Base-by-base conservation (phyloP, 2,329 filamentous ascomycete species). In the Colletotrichum musae region DNA sequence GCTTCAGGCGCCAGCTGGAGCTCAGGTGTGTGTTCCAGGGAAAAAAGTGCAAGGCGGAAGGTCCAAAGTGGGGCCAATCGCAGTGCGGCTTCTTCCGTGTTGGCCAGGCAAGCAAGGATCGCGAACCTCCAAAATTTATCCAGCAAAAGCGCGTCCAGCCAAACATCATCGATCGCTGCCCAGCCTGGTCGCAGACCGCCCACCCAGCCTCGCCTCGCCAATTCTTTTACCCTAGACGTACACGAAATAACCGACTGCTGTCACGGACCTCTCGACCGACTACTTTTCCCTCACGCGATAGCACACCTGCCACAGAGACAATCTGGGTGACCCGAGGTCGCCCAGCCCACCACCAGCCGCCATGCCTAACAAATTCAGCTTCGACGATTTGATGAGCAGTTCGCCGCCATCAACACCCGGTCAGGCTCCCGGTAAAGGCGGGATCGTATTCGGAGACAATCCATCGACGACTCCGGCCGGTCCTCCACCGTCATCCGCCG, bases 391-490 rank as follows among this genome's bases (percentile, higher is more conserved):
- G 50, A 84, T 80, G 74, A 73, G 76, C 50, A 83, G 78, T 71
- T 82, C 82, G 36, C 80, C 80, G 61, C 86, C 86, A 1, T 83
- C 85, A 21, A 89, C 87, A 2, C 87, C 87, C 3, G 81, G 77
- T 45, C 62, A 70, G 16, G 56, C 51, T 6, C 26, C 56, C 3
- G 48, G 51, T 4, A 70, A 70, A 43, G 24, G 39, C 6, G 74
- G 79, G 50, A 84, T 82, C 48, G 78, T 77, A 45, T 81, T 82
- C 47, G 82, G 77, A 68, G 80, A 84, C 9, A 79, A 82, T 58
- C 85, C 86, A 6, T 85, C 86, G 45, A 88, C 85, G 2, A 89
- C 87, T 2, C 87, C 87, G 5, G 84, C 83, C 18, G 87, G 83
- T 0, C 83, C 83, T 32, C 85, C 86, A 10, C 84, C 84, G 1